phyloP scores from a whole-genome alignment of 768 basidiomycete species.

The Dacryopinax primogenitus region DNA sequence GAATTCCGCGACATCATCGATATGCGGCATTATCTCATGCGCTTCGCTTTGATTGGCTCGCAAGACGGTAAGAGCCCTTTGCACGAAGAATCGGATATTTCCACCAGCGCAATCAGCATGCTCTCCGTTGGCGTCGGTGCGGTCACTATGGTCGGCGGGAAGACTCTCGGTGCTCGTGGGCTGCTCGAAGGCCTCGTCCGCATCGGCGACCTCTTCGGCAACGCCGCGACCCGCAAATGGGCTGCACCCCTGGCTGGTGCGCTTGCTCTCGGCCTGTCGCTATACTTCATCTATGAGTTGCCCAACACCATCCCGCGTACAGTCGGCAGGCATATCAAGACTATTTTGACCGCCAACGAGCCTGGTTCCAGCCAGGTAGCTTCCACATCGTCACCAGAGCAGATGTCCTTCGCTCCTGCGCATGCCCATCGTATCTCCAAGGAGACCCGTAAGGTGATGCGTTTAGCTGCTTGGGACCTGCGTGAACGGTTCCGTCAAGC shows the following conservation, averaged over 20 bases:
- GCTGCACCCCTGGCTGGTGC: conserved; percentile 74
- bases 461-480: conserved; percentile 82
- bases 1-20: conserved; percentile 78
- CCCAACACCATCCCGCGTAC: conserved; percentile 80
- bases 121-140: conserved; percentile 72
- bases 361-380: conserved; percentile 30
- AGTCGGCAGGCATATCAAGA: conserved; percentile 69
- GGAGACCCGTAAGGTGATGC: conserved; percentile 87
- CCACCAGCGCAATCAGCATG: conserved; percentile 54
- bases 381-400: conserved; percentile 31
- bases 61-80: conserved; percentile 28
- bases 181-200: conserved; percentile 68
- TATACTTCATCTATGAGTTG: conserved; percentile 75
- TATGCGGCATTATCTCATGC: conserved; percentile 61
- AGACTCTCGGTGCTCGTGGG: conserved; percentile 59
- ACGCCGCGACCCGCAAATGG: conserved; percentile 69
- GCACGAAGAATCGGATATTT: conserved; percentile 33
- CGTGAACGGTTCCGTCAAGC: conserved; percentile 66
- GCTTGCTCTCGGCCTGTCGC: conserved; percentile 53
- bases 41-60: conserved; percentile 38
- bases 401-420: conserved; percentile 44
- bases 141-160: conserved; percentile 78
- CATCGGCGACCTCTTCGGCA: conserved; percentile 63
- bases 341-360: conserved; percentile 39
- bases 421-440: conserved; percentile 59